phyloP scores from a whole-genome alignment of 192 early-diverging fungal genomes.

The Gamsiella multidivaricata region DNA sequence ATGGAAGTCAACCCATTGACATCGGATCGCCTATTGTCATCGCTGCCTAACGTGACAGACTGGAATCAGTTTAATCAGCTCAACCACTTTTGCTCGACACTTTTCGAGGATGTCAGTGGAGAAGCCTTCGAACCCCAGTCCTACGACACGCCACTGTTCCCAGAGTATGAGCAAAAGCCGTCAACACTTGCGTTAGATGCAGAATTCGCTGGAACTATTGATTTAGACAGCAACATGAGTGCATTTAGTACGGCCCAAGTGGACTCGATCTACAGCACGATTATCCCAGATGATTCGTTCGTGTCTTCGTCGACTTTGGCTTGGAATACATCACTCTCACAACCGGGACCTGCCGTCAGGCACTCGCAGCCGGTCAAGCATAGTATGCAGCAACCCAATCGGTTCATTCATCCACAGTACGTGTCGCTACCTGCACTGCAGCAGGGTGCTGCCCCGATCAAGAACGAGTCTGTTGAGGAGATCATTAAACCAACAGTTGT shows the following conservation, averaged over 20 bases:
- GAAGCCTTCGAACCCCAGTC: slow-evolving; percentile 35
- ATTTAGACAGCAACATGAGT: background rate
- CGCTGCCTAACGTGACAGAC: slow-evolving; percentile 25
- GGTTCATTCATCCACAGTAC: slow-evolving; percentile 29
- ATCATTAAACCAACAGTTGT: slow-evolving; percentile 6
- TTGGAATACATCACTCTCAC: slow-evolving; percentile 6
- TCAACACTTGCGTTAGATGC: slow-evolving; percentile 3
- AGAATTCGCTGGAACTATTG: background rate
- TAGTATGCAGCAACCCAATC: slow-evolving; percentile 12
- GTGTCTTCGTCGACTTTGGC: background rate
- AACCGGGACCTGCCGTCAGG: slow-evolving; percentile 10
- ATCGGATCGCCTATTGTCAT: slow-evolving; percentile 19
- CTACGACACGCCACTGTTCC: slow-evolving; percentile 29
- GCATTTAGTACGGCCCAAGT: background rate
- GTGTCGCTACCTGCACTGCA: slow-evolving; percentile 25
- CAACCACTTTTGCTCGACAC: slow-evolving; percentile 41
- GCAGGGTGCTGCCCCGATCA: slow-evolving; percentile 4
- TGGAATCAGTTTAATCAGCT: slow-evolving; percentile 47
- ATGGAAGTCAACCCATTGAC: slow-evolving; percentile 29
- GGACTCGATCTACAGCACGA: slow-evolving; percentile 24
- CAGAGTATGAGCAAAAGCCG: slow-evolving; percentile 40
- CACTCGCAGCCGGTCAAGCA: background rate
- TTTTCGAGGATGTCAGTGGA: slow-evolving; percentile 47
- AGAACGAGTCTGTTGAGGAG: slow-evolving; percentile 20
- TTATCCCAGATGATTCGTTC: slow-evolving; percentile 16